These are phyloP conservation scores for Tardiomyces digboiensis DNA, from an alignment of 1,139 yeast species.

Conservation along the genomic window DNA sequence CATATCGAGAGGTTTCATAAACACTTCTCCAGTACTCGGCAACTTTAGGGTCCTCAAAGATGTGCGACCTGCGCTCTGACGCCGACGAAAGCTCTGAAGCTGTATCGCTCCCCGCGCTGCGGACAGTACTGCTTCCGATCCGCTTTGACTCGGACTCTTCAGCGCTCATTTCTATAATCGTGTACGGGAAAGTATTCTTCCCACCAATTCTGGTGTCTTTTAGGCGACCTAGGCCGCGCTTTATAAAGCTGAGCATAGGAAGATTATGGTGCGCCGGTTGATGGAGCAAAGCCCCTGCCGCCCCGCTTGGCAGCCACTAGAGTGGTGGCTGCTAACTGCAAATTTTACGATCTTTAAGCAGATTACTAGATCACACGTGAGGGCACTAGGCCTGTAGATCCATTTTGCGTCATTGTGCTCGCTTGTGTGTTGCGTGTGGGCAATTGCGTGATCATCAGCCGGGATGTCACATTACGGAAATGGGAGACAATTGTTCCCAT, in stretches of 20 bases:
- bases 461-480: no score
- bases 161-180: not conserved
- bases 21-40: slow-evolving; percentile 33
- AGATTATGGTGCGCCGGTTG: no score
- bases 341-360: not conserved
- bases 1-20: slow-evolving; percentile 37
- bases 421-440: not conserved
- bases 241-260: no score
- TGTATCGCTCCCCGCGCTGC: not conserved
- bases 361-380: not conserved
- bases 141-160: not conserved
- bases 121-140: not conserved
- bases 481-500: no score
- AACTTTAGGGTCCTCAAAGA: slow-evolving; percentile 31
- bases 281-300: no score
- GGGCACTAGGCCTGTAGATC: not conserved
- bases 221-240: no score
- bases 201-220: no score
- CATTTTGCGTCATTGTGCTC: not conserved
- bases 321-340: no score
- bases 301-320: no score
- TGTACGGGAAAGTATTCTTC: no score
- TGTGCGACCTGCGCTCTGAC: slow-evolving; percentile 1
- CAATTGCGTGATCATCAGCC: not conserved
- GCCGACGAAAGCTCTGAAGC: not conserved